These are phyloP conservation scores for Lachnellula occidentalis DNA, from an alignment of 2,329 filamentous ascomycete species.

Conservation along the genomic window DNA sequence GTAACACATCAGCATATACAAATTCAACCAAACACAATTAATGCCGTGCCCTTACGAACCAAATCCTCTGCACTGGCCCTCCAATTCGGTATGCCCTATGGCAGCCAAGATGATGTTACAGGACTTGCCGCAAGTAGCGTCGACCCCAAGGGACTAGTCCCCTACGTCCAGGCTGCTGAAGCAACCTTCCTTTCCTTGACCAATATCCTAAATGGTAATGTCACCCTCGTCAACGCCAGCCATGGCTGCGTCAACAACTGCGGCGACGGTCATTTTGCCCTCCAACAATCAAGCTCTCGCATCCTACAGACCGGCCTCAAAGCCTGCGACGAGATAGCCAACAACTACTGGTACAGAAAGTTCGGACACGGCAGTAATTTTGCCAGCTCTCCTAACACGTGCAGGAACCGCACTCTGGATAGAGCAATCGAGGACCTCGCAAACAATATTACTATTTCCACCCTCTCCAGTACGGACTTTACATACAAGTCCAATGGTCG, in stretches of 20 bases:
- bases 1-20: not conserved
- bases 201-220: constrained; percentile 3
- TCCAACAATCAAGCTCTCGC: not conserved
- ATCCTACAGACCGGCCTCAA: not conserved
- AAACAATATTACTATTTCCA: constrained; percentile 23
- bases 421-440: constrained; percentile 18
- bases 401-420: constrained; percentile 15
- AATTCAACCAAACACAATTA: no score
- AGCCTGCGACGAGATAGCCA: constrained; percentile 1
- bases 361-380: no score
- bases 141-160: not conserved
- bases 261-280: not conserved
- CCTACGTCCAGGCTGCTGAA: not conserved
- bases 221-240: not conserved
- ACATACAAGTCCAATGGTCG: not conserved
- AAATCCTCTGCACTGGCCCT: not conserved
- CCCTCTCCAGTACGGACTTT: constrained; percentile 8
- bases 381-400: constrained; percentile 7
- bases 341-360: not conserved
- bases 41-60: no score
- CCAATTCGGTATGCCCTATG: not conserved
- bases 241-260: no score
- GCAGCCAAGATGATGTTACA: not conserved
- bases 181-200: not conserved
- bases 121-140: not conserved